Evolutionary conservation across 257 asterid species (phyloP), one percentile per base, ranked within the genome.

Genomic region (Rhazya stricta): DNA sequence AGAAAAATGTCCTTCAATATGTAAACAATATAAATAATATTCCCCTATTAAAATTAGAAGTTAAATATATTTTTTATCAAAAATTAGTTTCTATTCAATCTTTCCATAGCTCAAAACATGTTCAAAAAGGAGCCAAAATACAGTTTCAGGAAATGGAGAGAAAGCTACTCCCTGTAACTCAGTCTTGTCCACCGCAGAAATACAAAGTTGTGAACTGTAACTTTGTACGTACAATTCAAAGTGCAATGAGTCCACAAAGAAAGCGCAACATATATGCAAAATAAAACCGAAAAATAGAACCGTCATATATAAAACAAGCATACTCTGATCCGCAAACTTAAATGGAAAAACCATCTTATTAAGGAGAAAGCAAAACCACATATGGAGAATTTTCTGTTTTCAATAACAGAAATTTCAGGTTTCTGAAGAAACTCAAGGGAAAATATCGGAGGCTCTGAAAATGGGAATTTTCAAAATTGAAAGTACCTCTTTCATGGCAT

Each of bases 401-500:
- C n/a, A n/a, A 42, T 10, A 62, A 30, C 29, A 46, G 7, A 45
- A 46, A 62, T 46, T 9, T 43, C 34, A 19, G 27, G 25, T 67
- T 61, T 19, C 61, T 36, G 4, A 62, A 21, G 18, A 18, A 46
- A 65, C 16, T 66, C 0, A 9, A 21, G 71, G 18, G 18, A 21
- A 41, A 13, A 39, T 66, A 66, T 37, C 3, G 7, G 0, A n/a
- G 32, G 29, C 16, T 10, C 0, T 19, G 1, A 37, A 37, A 66
- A 66, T 21, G 42, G 30, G 16, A 66, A 19, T 41, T 43, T 15
- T 11, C 0, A 39, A 11, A n/a, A 62, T 18, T 51, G 53, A 67
- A 74, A 19, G 53, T 83, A 92, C 98, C 97, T 92, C 94, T 91
- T 92, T 70, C 88, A 72, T n/a, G 81, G 69, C 83, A 80, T 72